Evolutionary conservation across 2,329 filamentous ascomycete species (phyloP).

Genomic region (Exophiala phaeomuriformis): DNA sequence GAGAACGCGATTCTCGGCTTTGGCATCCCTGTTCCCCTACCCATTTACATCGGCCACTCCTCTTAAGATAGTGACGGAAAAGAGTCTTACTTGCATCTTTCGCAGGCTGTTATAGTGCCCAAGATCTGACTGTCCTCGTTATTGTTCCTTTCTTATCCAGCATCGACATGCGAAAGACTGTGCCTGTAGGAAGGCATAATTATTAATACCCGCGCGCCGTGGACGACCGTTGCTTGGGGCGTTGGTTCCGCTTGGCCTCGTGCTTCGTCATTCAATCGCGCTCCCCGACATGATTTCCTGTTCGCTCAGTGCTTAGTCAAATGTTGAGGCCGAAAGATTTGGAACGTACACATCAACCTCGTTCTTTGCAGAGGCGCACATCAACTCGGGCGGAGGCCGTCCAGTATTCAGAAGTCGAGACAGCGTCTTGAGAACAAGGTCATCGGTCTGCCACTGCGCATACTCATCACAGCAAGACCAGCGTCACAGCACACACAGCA

Average conservation of each 20-base stretch:
- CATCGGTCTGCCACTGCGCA: not conserved
- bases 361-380: not conserved
- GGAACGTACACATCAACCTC: too few relatives aligned
- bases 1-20: conserved; percentile 1
- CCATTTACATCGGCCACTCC: conserved; percentile 1
- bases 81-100: conserved; percentile 4
- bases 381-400: not conserved
- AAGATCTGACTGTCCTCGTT: conserved; percentile 6
- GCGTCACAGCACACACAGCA: not conserved
- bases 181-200: too few relatives aligned
- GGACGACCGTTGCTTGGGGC: too few relatives aligned
- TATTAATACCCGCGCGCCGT: too few relatives aligned
- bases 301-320: too few relatives aligned
- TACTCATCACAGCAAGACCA: not conserved
- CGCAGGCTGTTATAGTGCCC: conserved; percentile 1
- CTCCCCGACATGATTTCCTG: too few relatives aligned
- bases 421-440: not conserved
- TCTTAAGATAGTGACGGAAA: not conserved
- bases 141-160: not conserved
- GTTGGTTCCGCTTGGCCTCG: too few relatives aligned
- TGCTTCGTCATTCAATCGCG: too few relatives aligned
- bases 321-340: too few relatives aligned
- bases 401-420: too few relatives aligned
- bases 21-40: conserved; percentile 1
- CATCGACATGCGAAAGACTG: too few relatives aligned